These are phyloP conservation scores for Hyphopichia fennica DNA, from an alignment of 1,139 yeast genomes.

Conservation along the genomic window DNA sequence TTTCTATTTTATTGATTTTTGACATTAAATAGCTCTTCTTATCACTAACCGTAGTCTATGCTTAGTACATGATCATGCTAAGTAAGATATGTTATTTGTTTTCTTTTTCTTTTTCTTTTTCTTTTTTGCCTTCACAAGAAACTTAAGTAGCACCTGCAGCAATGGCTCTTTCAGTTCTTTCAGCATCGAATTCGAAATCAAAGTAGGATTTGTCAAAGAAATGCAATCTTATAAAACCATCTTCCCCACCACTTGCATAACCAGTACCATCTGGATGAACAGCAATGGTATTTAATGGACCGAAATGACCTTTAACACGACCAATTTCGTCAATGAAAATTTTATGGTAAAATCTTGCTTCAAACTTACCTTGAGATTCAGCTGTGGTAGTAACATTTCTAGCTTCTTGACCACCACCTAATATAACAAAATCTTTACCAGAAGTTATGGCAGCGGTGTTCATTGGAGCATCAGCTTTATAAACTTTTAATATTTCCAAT, in stretches of 20 bases:
- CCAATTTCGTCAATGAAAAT: conserved; percentile 95
- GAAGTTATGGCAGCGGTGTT: conserved; percentile 96
- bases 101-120: not conserved
- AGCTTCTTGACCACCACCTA: conserved; percentile 99
- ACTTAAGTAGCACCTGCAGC: conserved; percentile 31
- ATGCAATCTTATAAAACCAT: conserved; percentile 94
- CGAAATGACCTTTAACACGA: conserved; percentile 97
- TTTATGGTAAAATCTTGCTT: conserved; percentile 94
- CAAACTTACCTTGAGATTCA: conserved; percentile 93
- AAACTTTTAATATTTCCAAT: conserved; percentile 70
- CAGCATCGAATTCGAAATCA: conserved; percentile 91
- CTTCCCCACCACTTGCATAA: conserved; percentile 97
- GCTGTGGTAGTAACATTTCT: conserved; percentile 96
- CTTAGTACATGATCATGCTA: too few species aligned
- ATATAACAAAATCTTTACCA: conserved; percentile 82
- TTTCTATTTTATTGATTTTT: not conserved
- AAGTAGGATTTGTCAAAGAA: conserved; percentile 88
- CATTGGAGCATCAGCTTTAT: conserved; percentile 88
- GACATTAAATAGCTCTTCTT: not conserved
- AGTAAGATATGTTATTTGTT: too few species aligned
- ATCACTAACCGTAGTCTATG: too few species aligned
- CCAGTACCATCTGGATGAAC: conserved; percentile 94
- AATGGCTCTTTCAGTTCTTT: conserved; percentile 65
- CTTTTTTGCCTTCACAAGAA: not conserved
- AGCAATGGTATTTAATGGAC: conserved; percentile 93